Conservation (phyloP, 2,329 filamentous ascomycete genomes). For the Fonsecaea erecta region DNA sequence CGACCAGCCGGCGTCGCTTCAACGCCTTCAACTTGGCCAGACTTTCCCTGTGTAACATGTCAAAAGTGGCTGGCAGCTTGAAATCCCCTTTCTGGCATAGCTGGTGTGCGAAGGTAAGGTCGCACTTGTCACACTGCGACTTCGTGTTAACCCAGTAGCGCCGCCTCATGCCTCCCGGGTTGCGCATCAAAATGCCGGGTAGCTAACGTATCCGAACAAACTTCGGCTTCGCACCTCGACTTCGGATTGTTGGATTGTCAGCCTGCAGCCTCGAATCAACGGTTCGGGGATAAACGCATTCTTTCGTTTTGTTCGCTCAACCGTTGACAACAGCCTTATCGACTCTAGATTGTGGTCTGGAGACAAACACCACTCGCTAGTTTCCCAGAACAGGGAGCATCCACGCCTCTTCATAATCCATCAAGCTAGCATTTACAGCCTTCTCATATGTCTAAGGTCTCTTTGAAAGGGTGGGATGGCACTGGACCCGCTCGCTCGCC, state of each 20-base stretch:
- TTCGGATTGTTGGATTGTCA: not conserved
- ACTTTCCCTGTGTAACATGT: constrained; percentile 18
- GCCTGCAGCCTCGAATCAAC: not conserved
- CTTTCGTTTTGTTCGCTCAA: not conserved
- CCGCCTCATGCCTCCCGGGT: not conserved
- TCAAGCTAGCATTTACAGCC: not conserved
- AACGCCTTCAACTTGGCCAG: constrained; percentile 10
- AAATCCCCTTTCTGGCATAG: not conserved
- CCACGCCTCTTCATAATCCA: not conserved
- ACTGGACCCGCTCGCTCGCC: not conserved
- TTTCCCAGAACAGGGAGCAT: not conserved
- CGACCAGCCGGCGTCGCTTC: not conserved
- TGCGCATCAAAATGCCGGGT: not conserved
- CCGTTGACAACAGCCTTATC: not conserved
- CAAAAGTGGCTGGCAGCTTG: constrained; percentile 9
- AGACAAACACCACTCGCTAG: not conserved
- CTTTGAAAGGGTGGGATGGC: not conserved
- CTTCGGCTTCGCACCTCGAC: not conserved
- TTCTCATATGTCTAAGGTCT: not conserved
- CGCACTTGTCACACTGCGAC: not conserved
- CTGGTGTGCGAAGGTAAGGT: not conserved
- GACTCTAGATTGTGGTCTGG: not conserved
- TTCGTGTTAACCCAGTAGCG: not conserved
- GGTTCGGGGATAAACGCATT: not conserved
- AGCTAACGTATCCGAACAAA: not conserved